Evolutionary conservation across 2,329 filamentous ascomycete species (phyloP).

Genomic region (Talaromyces sp.): DNA sequence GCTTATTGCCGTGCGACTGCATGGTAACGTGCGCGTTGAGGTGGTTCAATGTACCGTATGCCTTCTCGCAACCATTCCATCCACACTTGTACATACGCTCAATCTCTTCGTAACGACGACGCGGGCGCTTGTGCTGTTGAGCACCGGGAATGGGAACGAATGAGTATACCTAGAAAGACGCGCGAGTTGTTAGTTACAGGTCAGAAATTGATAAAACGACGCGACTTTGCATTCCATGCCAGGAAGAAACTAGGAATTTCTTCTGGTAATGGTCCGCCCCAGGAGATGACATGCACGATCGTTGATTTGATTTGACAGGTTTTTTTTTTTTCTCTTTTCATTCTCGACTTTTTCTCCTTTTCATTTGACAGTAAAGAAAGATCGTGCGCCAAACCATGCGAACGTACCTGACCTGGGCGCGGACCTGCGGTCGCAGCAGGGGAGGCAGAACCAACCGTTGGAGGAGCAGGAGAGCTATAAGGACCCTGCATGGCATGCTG

Average conservation of each 20-base stretch:
- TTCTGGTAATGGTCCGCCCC: conserved; percentile 16
- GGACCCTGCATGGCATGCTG: conserved; percentile 49
- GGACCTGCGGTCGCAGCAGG: conserved; percentile 60
- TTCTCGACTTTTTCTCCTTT: neutral
- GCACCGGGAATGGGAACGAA: conserved; percentile 97
- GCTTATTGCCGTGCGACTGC: conserved; percentile 93
- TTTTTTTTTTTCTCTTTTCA: neutral
- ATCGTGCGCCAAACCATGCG: conserved; percentile 36
- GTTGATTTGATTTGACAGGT: conserved; percentile 6
- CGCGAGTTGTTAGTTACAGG: conserved; percentile 7
- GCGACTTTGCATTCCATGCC: conserved; percentile 1
- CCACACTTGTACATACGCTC: conserved; percentile 99
- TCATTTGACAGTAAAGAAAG: conserved; percentile 19
- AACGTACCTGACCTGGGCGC: conserved; percentile 61
- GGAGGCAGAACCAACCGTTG: conserved; percentile 56
- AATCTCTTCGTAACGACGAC: conserved; percentile 94
- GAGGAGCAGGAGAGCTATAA: conserved; percentile 52
- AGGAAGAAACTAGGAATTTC: neutral
- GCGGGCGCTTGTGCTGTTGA: conserved; percentile 93
- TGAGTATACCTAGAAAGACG: conserved; percentile 71
- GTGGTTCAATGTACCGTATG: conserved; percentile 95
- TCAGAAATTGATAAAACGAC: neutral
- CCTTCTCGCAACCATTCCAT: conserved; percentile 98
- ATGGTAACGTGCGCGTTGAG: conserved; percentile 97
- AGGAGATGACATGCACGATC: conserved; percentile 20